Percentiles rank a stretch among this genome's conserved stretches.
These are phyloP conservation scores for Scheffersomyces stambukii DNA, from an alignment of 1,139 yeast species.

Conservation along the genomic window DNA sequence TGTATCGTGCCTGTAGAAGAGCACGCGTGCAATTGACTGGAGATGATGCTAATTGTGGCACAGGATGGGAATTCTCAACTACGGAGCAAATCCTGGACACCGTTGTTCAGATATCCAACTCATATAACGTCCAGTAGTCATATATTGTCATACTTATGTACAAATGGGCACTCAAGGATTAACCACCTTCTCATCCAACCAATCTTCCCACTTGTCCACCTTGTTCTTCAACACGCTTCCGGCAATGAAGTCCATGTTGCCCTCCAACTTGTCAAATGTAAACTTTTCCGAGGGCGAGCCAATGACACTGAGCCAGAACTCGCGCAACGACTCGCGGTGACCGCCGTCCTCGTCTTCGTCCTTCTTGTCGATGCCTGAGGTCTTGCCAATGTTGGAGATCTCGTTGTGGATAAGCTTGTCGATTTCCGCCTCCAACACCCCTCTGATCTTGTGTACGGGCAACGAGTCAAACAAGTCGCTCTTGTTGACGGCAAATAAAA, in stretches of 20 bases:
- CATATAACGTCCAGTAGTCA: no score
- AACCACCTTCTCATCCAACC: constrained; percentile 74
- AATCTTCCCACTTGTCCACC: constrained; percentile 60
- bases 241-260: constrained; percentile 62
- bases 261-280: constrained; percentile 64
- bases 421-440: constrained; percentile 61
- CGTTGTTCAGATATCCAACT: no score
- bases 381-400: constrained; percentile 25
- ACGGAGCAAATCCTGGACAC: no score
- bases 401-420: constrained; percentile 48
- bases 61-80: no score
- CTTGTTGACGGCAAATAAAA: constrained; percentile 77
- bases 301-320: constrained; percentile 45
- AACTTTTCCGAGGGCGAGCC: constrained; percentile 40
- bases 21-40: no score
- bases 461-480: constrained; percentile 79
- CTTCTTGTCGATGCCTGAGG: constrained; percentile 34
- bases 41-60: no score
- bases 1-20: no score
- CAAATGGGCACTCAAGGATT: constrained; percentile 26
- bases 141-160: background rate
- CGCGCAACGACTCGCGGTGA: constrained; percentile 24
- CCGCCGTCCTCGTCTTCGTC: constrained; percentile 22
- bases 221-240: constrained; percentile 66
- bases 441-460: constrained; percentile 58